Evolutionary conservation across 75 land plant genomes (phyloP), one percentile per base, ranked within the genome.

Genomic region (Pseudotsuga menziesii): DNA sequence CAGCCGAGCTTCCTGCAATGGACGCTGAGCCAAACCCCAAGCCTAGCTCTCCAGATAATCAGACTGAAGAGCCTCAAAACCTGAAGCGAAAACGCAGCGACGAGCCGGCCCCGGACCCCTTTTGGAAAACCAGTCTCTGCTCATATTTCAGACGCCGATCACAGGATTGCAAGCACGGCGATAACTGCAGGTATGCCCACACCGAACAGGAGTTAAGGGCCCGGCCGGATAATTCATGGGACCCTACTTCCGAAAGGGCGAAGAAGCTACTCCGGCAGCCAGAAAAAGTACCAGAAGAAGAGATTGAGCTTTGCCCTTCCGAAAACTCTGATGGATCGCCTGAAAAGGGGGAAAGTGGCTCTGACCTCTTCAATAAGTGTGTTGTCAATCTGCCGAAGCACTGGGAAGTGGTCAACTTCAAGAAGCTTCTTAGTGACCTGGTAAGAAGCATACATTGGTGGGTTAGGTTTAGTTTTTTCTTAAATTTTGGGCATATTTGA

Each of bases 51-150:
- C 54, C 54, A 12, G 54, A 48, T 9, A 11, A 9, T 9, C 54
- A 48, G 54, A 9, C 13, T 48, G 54, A 48, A 48, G 54, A 48
- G 9, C 12, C 11, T 48, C 54, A 48, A 2, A 48, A 2, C 54
- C 54, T 48, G 12, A 48, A 60, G 17, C 61, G 57, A 55, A 56
- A 73, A 14, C 57, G 13, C 56, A 48, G 56, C 16, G 73, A 56
- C n/a, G 55, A 20, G 44, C 19, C 22, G 16, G 27, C 17, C 29
- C 29, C 25, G 12, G 63, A 85, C 74, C 82, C 88, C 4, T 59
- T 84, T 8, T 87, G 87, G 88, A 95, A 95, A 57, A 93, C 96
- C 29, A 95, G 96, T 69, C 80, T 95, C 20, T 95, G 98, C 75
- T 93, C 98, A 1, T 95, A 76, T 83, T 93, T 87, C 79, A 77